phyloP scores from a whole-genome alignment of 1,284 basidiomycete species.

The Cutaneotrichosporon arboriforme region DNA sequence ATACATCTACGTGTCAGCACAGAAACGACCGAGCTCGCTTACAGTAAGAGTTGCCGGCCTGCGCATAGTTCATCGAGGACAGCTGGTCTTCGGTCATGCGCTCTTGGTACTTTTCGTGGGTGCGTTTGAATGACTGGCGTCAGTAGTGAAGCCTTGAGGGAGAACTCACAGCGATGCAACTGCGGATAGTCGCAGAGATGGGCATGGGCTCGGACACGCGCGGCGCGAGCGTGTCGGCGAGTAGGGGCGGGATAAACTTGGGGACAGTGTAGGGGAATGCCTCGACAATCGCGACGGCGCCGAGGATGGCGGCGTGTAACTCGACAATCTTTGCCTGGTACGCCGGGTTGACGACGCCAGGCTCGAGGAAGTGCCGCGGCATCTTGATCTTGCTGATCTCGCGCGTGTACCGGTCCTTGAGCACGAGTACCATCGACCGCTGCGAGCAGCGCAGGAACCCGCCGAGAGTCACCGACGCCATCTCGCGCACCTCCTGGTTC shows the following conservation, averaged over 20 bases:
- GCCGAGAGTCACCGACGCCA: conserved; percentile 82
- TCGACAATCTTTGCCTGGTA: conserved; percentile 70
- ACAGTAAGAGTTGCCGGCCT: conserved; percentile 89
- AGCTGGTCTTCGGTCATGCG: conserved; percentile 86
- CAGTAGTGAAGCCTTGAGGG: conserved; percentile 49
- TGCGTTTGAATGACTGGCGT: conserved; percentile 46
- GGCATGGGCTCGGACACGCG: conserved; percentile 88
- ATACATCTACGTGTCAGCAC: background rate
- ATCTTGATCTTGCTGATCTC: conserved; percentile 61
- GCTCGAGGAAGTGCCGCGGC: conserved; percentile 61
- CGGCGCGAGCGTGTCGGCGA: conserved; percentile 43
- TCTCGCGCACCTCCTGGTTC: conserved; percentile 90
- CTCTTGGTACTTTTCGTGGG: conserved; percentile 62
- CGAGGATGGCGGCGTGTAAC: conserved; percentile 84
- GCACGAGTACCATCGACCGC: conserved; percentile 73
- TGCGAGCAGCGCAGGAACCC: conserved; percentile 91
- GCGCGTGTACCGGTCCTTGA: conserved; percentile 79
- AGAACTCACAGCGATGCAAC: conserved; percentile 60
- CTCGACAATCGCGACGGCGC: conserved; percentile 56
- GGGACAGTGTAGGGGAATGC: conserved; percentile 60
- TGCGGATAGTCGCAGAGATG: conserved; percentile 82
- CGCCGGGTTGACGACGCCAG: conserved; percentile 51
- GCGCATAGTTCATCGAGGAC: conserved; percentile 76
- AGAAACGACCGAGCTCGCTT: conserved; percentile 17
- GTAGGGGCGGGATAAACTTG: conserved; percentile 53